Evolutionary conservation across 495 filamentous ascomycete genomes (phyloP).

Genomic region (Xylaria palmicola): DNA sequence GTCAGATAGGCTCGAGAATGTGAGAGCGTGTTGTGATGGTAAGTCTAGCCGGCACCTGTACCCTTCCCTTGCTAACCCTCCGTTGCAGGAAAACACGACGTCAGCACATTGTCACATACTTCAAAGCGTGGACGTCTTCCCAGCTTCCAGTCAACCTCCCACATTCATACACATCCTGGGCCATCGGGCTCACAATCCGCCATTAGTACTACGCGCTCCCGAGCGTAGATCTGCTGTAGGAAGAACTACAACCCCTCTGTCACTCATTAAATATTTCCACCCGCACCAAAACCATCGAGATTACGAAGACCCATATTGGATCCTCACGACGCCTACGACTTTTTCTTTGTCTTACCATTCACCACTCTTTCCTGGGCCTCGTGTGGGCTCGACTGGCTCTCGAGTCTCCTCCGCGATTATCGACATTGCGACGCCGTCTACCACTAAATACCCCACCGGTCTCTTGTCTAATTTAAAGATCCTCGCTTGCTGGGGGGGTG

Average conservation of each 20-base stretch:
- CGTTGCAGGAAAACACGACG: slow-evolving; percentile 72
- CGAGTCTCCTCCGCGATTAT: not conserved
- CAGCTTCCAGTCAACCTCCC: slow-evolving; percentile 23
- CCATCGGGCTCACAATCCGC: slow-evolving; percentile 38
- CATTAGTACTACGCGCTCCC: slow-evolving; percentile 29
- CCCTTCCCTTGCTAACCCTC: slow-evolving; percentile 22
- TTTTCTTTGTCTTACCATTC: slow-evolving; percentile 19
- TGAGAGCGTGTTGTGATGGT: slow-evolving; percentile 97
- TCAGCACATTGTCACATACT: slow-evolving; percentile 51
- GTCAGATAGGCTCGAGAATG: slow-evolving; percentile 82
- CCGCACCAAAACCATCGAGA: slow-evolving; percentile 10
- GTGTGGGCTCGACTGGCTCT: not conserved
- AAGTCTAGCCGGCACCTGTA: slow-evolving; percentile 34
- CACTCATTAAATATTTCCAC: slow-evolving; percentile 37
- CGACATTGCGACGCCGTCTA: not conserved
- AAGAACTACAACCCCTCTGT: slow-evolving; percentile 25
- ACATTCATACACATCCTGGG: slow-evolving; percentile 37
- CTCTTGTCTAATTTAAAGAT: not conserved
- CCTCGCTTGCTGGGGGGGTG: too few relatives aligned
- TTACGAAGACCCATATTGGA: slow-evolving; percentile 27
- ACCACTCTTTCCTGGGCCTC: too few relatives aligned
- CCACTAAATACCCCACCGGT: not conserved
- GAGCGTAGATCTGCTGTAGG: slow-evolving; percentile 26
- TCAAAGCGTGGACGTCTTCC: slow-evolving; percentile 39
- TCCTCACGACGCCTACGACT: slow-evolving; percentile 33